phyloP scores from a whole-genome alignment of 192 early-diverging fungal genomes.

The Linnemannia zychae region DNA sequence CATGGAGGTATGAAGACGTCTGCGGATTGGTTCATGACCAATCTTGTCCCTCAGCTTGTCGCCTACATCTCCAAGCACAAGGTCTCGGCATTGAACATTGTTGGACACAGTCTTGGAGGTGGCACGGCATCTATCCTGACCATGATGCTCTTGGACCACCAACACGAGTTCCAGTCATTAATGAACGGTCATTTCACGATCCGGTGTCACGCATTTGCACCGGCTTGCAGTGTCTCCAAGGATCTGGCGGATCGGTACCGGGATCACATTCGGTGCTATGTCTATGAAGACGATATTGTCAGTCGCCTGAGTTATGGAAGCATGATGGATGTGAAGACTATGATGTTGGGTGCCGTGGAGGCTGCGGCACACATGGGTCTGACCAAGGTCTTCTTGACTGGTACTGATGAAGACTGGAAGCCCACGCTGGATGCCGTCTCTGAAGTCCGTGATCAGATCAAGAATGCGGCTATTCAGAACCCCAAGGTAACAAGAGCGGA shows the following conservation, averaged over 20 bases:
- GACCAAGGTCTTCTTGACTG: slow-evolving; percentile 61
- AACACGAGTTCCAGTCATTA: slow-evolving; percentile 61
- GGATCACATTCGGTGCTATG: slow-evolving; percentile 66
- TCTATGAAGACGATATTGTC: slow-evolving; percentile 69
- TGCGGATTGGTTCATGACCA: slow-evolving; percentile 78
- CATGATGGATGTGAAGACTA: slow-evolving; percentile 68
- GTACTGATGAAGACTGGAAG: slow-evolving; percentile 59
- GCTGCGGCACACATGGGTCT: slow-evolving; percentile 60
- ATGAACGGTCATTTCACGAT: slow-evolving; percentile 61
- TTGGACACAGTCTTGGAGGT: slow-evolving; percentile 81
- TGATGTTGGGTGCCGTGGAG: slow-evolving; percentile 63
- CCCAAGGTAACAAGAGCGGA: slow-evolving; percentile 51
- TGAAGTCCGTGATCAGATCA: slow-evolving; percentile 49
- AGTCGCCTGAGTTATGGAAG: slow-evolving; percentile 69
- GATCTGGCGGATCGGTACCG: slow-evolving; percentile 63
- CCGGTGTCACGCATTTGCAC: slow-evolving; percentile 64
- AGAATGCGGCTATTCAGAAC: slow-evolving; percentile 43
- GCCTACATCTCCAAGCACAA: slow-evolving; percentile 68
- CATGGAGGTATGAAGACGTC: slow-evolving; percentile 83
- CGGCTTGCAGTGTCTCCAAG: slow-evolving; percentile 61
- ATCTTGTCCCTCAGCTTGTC: slow-evolving; percentile 73
- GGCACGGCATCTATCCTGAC: slow-evolving; percentile 79
- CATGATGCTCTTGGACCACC: slow-evolving; percentile 76
- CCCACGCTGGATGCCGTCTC: slow-evolving; percentile 56
- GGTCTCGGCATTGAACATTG: slow-evolving; percentile 70